Conservation (phyloP, 108 stramenopile species). For the Nitzschia inconspicua region DNA sequence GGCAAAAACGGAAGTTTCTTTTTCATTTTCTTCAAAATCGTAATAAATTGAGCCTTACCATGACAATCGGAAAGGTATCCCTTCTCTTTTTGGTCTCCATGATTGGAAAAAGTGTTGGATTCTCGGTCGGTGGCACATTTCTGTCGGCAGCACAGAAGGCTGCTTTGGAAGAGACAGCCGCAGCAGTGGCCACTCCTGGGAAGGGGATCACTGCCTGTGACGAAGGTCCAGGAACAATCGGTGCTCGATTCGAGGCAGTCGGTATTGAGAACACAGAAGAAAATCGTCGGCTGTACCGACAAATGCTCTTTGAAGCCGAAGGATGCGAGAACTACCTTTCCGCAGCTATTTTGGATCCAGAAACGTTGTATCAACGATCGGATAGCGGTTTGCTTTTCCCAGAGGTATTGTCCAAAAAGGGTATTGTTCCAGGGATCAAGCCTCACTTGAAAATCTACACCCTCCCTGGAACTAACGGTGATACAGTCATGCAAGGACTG, state of each 20-base stretch:
- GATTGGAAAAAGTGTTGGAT: constrained; percentile 5
- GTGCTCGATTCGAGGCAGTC: constrained; percentile 69
- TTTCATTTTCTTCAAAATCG: constrained; percentile 1
- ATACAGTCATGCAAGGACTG: constrained; percentile 87
- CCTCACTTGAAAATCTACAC: constrained; percentile 70
- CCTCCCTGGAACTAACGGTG: constrained; percentile 78
- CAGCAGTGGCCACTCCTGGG: constrained; percentile 34
- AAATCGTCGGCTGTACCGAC: constrained; percentile 77
- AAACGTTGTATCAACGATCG: constrained; percentile 80
- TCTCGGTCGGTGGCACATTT: constrained; percentile 40
- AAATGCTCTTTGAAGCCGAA: constrained; percentile 73
- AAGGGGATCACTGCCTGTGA: constrained; percentile 80
- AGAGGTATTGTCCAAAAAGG: constrained; percentile 59
- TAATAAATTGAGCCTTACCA: too few relatives aligned
- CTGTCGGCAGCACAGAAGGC: constrained; percentile 38
- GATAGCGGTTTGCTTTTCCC: constrained; percentile 73
- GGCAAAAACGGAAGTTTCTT: too few relatives aligned
- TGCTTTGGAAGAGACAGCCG: constrained; percentile 41
- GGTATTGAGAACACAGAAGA: constrained; percentile 83
- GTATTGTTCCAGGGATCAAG: constrained; percentile 90
- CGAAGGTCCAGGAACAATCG: constrained; percentile 86
- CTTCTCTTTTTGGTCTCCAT: background rate
- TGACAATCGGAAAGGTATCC: background rate
- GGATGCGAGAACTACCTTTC: constrained; percentile 74
- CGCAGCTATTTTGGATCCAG: constrained; percentile 90